Conservation (phyloP, 805 yeast species). For the Candida mattraensis region DNA sequence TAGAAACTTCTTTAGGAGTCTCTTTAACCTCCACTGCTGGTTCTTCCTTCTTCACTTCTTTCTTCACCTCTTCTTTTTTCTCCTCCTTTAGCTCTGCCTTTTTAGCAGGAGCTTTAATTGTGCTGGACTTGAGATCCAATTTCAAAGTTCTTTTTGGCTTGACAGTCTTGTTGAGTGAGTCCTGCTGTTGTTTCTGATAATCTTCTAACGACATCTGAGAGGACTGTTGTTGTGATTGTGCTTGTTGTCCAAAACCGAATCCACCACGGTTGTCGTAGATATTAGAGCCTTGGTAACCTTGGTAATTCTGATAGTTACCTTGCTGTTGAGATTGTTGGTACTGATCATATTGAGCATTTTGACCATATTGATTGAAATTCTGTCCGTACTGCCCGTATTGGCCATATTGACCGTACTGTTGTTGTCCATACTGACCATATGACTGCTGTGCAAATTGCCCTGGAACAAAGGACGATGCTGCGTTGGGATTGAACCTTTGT, state of each 20-base stretch:
- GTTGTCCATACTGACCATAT: conserved; percentile 28
- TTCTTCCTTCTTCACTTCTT: conserved; percentile 26
- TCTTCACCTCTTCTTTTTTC: conserved; percentile 27
- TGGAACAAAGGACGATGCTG: conserved; percentile 49
- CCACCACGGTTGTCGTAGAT: conserved; percentile 22
- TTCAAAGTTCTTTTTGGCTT: conserved; percentile 67
- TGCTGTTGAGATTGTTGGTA: conserved; percentile 22
- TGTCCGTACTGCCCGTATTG: conserved; percentile 11
- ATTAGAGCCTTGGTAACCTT: conserved; percentile 27
- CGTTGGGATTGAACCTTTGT: conserved; percentile 47
- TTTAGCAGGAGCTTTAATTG: conserved; percentile 34
- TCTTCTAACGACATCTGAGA: conserved; percentile 77
- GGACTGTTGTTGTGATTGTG: conserved; percentile 18
- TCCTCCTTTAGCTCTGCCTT: conserved; percentile 48
- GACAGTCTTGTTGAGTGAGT: conserved; percentile 40
- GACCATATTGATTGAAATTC: conserved; percentile 15
- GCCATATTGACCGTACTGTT: conserved; percentile 19
- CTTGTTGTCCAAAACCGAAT: conserved; percentile 24
- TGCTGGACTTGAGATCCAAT: conserved; percentile 62
- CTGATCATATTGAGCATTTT: conserved; percentile 31
- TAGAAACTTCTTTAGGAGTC: conserved; percentile 17
- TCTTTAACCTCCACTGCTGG: conserved; percentile 25
- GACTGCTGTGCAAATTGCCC: conserved; percentile 33
- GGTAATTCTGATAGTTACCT: conserved; percentile 24
- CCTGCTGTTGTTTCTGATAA: conserved; percentile 67